Evolutionary conservation across 1,139 yeast species (phyloP), one percentile per base, ranked within the genome.

Genomic region (Scheffersomyces illinoinensis): DNA sequence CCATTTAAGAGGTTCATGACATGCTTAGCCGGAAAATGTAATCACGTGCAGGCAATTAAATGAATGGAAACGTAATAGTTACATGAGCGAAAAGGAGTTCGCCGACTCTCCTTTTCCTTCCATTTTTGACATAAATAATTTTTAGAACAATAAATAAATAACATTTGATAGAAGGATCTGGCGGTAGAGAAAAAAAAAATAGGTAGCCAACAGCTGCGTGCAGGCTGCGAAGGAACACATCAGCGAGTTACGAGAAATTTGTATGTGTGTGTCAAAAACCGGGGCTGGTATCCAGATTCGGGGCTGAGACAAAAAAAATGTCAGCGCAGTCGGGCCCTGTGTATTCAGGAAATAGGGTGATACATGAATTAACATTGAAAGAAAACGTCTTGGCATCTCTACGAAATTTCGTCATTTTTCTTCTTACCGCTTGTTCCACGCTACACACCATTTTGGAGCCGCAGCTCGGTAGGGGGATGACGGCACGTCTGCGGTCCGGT

Each of bases 311-410:
- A 33, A 33, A 33, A n/a, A 33, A 33, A 33, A 33, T 33, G 43
- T 33, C 43, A 33, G 43, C 43, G 14, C 43, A 33, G 43, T 33
- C 43, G 4, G 43, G 43, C 14, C 43, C 43, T 33, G 43, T 33
- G 43, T 14, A 7, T 8, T 48, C 51, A 14, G 20, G 51, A 48
- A 48, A 48, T 19, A 48, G 51, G n/a, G 51, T 48, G 51, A 48
- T 48, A 20, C 26, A 48, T 48, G 10, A 48, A 20, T 48, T 48
- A 48, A 48, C 51, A 33, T 53, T 53, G 55, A 53, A 53, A 23
- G 26, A 53, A 55, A 52, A 52, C 57, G 57, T 52, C 57, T 55
- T 55, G 54, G 57, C 57, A 21, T 17, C 46, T 52, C 50, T 20
- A 20, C 24, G 33, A 33, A 33, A 33, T 33, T 33, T 33, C 43